Percentiles rank a stretch among this genome's conserved stretches.
phyloP scores from a whole-genome alignment of 2,329 filamentous ascomycete species.

The Gaeumannomyces tritici region DNA sequence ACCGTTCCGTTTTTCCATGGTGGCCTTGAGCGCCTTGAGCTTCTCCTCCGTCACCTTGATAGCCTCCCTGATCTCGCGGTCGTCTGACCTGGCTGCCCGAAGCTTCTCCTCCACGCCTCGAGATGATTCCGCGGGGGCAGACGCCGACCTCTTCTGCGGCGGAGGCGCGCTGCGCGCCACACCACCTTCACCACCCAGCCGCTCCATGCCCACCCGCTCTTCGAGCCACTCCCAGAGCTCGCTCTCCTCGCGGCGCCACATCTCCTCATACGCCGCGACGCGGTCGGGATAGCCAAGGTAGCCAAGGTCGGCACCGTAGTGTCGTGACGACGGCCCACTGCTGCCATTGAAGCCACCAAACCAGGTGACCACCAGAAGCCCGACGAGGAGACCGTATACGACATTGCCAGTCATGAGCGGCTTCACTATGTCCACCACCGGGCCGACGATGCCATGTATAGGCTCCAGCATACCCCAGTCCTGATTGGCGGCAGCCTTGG shows the following conservation, averaged over 20 bases:
- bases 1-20: constrained; percentile 44
- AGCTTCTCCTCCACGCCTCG: constrained; percentile 51
- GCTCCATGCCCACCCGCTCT: constrained; percentile 68
- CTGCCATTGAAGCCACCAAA: constrained; percentile 44
- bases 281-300: constrained; percentile 47
- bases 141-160: constrained; percentile 34
- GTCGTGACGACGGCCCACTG: constrained; percentile 18
- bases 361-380: constrained; percentile 67
- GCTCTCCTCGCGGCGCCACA: constrained; percentile 81
- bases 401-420: constrained; percentile 69
- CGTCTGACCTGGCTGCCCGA: constrained; percentile 52
- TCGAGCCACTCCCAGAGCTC: constrained; percentile 93
- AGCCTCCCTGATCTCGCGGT: constrained; percentile 67
- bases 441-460: constrained; percentile 58
- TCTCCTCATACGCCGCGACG: constrained; percentile 79
- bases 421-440: constrained; percentile 57
- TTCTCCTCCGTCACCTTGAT: constrained; percentile 83
- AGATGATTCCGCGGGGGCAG: constrained; percentile 27
- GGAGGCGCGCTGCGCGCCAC: constrained; percentile 5
- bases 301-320: constrained; percentile 25
- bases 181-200: constrained; percentile 28
- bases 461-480: constrained; percentile 81
- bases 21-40: constrained; percentile 64
- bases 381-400: constrained; percentile 63
- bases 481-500: constrained; percentile 29